Evolutionary conservation across 306 rosid species (phyloP).

Genomic region (Hippophae tibetana): DNA sequence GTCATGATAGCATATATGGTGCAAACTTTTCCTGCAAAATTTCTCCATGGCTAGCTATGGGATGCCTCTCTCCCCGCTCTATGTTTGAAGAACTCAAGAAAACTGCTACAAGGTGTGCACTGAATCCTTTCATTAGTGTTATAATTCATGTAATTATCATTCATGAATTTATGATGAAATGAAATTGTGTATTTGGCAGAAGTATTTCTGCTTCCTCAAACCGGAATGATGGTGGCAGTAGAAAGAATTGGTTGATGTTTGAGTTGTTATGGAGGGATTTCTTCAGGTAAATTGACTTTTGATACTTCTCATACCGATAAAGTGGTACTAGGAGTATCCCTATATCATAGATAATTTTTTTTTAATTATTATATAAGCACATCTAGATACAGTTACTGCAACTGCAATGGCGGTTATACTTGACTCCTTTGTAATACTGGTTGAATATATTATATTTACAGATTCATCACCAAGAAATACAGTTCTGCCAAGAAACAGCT

Average conservation of each 20-base stretch:
- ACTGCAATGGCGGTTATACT: not conserved
- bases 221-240: conserved; percentile 47
- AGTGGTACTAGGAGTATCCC: not conserved
- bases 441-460: conserved; percentile 18
- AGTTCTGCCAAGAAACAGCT: conserved; percentile 67
- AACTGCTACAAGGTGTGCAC: conserved; percentile 53
- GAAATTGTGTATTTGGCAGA: conserved; percentile 23
- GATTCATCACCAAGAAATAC: conserved; percentile 83
- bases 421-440: not conserved
- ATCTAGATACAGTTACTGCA: not conserved
- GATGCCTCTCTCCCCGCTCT: conserved; percentile 86
- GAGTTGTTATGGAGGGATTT: conserved; percentile 98
- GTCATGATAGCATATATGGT: conserved; percentile 59
- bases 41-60: conserved; percentile 96
- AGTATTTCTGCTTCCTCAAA: conserved; percentile 47
- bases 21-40: conserved; percentile 95
- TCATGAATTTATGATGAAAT: conserved; percentile 14
- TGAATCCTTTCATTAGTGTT: conserved; percentile 6
- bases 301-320: not conserved
- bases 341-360: not conserved
- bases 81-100: conserved; percentile 80
- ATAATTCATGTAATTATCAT: conserved; percentile 2
- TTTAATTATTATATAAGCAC: not conserved
- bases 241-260: conserved; percentile 81
- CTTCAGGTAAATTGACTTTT: conserved; percentile 57